Conservation (phyloP, 306 rosid species). For the Macrotyloma uniflorum region DNA sequence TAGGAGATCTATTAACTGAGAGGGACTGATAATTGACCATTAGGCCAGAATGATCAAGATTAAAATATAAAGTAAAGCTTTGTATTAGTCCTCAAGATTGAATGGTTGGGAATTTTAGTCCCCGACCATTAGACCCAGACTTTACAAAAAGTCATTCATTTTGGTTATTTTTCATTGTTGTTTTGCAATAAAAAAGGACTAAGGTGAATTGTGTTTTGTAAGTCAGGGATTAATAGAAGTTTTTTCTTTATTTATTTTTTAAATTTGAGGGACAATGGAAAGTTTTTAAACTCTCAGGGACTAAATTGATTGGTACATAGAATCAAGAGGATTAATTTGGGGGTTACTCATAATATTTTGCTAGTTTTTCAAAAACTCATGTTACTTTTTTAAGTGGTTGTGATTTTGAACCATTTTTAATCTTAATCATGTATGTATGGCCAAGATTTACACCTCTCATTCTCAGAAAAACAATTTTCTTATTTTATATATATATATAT, state of each 20-base stretch:
- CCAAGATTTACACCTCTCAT: not conserved
- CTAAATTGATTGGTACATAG: not conserved
- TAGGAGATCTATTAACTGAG: not conserved
- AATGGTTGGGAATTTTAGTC: not conserved
- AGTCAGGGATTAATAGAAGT: not conserved
- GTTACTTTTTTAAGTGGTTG: not conserved
- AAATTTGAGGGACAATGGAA: not conserved
- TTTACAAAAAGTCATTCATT: not conserved
- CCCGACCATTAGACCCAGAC: not conserved
- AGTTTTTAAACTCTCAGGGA: not conserved
- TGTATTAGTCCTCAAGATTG: not conserved
- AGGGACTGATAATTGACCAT: not conserved
- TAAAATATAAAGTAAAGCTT: not conserved
- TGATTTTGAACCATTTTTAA: not conserved
- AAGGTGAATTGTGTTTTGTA: not conserved
- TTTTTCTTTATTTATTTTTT: too few species aligned
- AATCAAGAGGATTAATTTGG: not conserved
- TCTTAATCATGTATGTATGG: not conserved
- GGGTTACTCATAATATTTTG: not conserved
- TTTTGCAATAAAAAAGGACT: not conserved
- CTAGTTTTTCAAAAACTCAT: not conserved
- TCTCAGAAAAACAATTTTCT: not conserved
- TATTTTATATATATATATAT: not conserved
- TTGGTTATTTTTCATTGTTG: not conserved
- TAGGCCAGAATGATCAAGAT: not conserved